A percentile compares a stretch with the other conserved stretches of the same genome.
These are phyloP conservation scores for Cyclanthera cordifolia DNA, from an alignment of 306 rosid species.

Conservation along the genomic window DNA sequence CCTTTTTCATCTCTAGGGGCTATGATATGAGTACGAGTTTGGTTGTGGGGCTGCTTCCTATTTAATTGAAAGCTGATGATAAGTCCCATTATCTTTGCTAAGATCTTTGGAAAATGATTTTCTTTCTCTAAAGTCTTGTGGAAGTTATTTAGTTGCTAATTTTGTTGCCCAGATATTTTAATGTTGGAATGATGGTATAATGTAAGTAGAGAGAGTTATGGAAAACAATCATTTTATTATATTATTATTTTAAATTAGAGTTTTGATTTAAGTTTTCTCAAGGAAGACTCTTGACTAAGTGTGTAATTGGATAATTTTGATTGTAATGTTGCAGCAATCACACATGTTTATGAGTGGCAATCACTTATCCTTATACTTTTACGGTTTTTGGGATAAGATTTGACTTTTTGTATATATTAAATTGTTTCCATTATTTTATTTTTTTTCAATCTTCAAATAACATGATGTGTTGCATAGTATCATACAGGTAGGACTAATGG, in stretches of 20 bases:
- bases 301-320: background rate
- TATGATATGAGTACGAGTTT: background rate
- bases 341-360: background rate
- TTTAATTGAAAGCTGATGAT: slow-evolving; percentile 2
- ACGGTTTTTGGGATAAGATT: background rate
- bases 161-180: slow-evolving; percentile 7
- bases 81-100: background rate
- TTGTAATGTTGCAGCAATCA: background rate
- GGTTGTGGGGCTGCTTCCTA: slow-evolving; percentile 10
- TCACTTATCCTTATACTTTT: background rate
- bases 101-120: slow-evolving; percentile 18
- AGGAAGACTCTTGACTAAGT: background rate
- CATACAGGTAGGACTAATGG: background rate
- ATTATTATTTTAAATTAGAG: too few relatives aligned
- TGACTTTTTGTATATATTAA: background rate
- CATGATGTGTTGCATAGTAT: background rate
- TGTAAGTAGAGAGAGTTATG: background rate
- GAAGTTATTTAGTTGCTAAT: background rate
- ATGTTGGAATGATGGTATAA: background rate
- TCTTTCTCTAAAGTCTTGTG: slow-evolving; percentile 12
- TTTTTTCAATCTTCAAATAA: background rate
- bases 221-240: background rate
- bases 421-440: background rate
- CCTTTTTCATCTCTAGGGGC: background rate
- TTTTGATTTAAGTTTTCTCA: background rate